Conservation (phyloP, 768 basidiomycete species). For the Coprinopsis cinerea region DNA sequence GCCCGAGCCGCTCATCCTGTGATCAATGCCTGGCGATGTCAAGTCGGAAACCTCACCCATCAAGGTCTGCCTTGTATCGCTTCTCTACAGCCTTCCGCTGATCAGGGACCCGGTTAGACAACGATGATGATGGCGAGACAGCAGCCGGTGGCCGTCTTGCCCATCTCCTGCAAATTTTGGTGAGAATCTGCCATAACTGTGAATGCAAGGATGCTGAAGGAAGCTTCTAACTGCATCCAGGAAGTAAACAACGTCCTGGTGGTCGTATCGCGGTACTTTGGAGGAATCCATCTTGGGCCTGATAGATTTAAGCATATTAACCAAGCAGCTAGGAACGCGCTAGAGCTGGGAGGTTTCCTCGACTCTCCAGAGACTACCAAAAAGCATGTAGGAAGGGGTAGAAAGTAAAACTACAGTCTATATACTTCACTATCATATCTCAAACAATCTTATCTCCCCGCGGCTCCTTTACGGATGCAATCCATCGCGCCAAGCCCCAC, state of each 20-base stretch:
- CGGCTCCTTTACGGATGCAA: too few species aligned
- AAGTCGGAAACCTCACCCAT: slow-evolving; percentile 58
- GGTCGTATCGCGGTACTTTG: slow-evolving; percentile 90
- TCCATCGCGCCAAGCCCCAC: too few species aligned
- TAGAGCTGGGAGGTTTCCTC: slow-evolving; percentile 84
- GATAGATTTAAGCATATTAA: slow-evolving; percentile 93
- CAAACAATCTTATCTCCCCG: not conserved
- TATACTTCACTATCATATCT: not conserved
- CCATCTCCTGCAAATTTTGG: slow-evolving; percentile 85
- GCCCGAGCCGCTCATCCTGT: slow-evolving; percentile 72
- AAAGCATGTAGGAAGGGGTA: slow-evolving; percentile 24
- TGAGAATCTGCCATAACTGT: slow-evolving; percentile 24
- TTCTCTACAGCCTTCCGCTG: not conserved
- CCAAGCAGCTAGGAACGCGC: slow-evolving; percentile 86
- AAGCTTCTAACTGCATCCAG: slow-evolving; percentile 28
- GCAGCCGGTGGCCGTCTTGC: slow-evolving; percentile 89
- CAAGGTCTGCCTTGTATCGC: slow-evolving; percentile 55
- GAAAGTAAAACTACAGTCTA: slow-evolving; percentile 19
- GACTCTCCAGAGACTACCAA: slow-evolving; percentile 36
- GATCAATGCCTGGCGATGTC: slow-evolving; percentile 81
- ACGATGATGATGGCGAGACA: slow-evolving; percentile 92
- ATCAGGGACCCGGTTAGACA: slow-evolving; percentile 49
- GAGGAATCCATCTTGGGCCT: slow-evolving; percentile 85
- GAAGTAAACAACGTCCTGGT: slow-evolving; percentile 83
- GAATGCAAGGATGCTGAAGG: not conserved